Evolutionary conservation across 2,329 filamentous ascomycete genomes (phyloP).

Genomic region (Curvularia sp.): DNA sequence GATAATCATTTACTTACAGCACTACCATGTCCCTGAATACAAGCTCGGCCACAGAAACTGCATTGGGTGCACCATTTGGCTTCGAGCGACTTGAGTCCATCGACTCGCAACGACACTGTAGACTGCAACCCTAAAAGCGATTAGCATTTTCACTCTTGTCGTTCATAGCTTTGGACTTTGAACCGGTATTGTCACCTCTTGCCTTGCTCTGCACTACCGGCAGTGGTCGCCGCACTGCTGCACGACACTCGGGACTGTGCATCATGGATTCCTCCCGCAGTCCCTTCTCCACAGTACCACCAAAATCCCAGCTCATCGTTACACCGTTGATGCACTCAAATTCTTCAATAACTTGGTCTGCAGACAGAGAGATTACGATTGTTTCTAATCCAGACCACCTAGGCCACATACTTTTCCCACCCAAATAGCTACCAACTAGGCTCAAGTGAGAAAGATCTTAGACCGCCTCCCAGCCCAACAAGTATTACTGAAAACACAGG

Average conservation of each 20-base stretch:
- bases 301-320: conserved; percentile 12
- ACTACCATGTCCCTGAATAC: neutral
- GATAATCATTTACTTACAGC: conserved; percentile 5
- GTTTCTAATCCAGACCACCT: neutral
- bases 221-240: conserved; percentile 21
- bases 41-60: conserved; percentile 13
- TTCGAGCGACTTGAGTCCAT: conserved; percentile 24
- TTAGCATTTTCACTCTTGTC: conserved; percentile 17
- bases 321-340: conserved; percentile 13
- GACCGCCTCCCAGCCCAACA: neutral
- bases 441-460: neutral
- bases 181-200: conserved; percentile 9
- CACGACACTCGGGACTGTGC: conserved; percentile 22
- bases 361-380: neutral
- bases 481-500: neutral
- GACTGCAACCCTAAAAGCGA: conserved; percentile 14
- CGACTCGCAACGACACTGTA: conserved; percentile 29
- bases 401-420: neutral
- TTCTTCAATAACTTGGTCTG: conserved; percentile 1
- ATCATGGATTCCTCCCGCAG: conserved; percentile 15
- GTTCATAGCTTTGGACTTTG: conserved; percentile 9
- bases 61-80: neutral
- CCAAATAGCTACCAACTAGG: neutral
- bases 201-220: conserved; percentile 26
- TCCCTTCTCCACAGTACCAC: conserved; percentile 12